A percentile compares a stretch with the other conserved stretches of the same genome.
These are phyloP conservation scores for Mucor velutinosus DNA, from an alignment of 371 early-diverging fungal species.

Conservation along the genomic window DNA sequence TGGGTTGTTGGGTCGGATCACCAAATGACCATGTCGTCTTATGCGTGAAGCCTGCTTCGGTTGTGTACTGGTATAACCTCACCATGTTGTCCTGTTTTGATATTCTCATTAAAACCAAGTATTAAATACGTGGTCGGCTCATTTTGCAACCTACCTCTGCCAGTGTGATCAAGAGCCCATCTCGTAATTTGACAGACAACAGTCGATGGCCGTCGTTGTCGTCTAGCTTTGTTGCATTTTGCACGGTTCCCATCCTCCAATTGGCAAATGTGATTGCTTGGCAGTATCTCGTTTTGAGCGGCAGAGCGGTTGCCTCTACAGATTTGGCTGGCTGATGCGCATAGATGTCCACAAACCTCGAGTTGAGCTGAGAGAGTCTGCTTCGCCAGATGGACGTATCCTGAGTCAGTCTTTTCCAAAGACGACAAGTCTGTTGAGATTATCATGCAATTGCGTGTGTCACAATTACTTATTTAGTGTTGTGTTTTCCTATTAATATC, in stretches of 20 bases:
- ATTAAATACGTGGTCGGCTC: not conserved
- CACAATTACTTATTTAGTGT: not conserved
- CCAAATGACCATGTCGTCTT: conserved; percentile 40
- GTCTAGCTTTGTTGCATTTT: conserved; percentile 31
- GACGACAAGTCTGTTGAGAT: conserved; percentile 34
- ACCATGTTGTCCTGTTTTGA: conserved; percentile 38
- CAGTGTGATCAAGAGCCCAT: conserved; percentile 35
- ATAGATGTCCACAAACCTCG: conserved; percentile 37
- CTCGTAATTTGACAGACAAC: conserved; percentile 39
- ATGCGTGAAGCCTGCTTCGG: conserved; percentile 27
- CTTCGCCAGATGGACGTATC: conserved; percentile 43
- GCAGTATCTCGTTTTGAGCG: conserved; percentile 45
- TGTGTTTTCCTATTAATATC: conserved; percentile 1
- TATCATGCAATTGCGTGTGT: not conserved
- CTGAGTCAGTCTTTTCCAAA: conserved; percentile 39
- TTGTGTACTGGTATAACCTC: conserved; percentile 33
- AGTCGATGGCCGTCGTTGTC: conserved; percentile 28
- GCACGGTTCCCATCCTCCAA: conserved; percentile 49
- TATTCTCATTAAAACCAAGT: not conserved
- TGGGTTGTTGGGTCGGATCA: conserved; percentile 16
- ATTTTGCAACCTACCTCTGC: conserved; percentile 32
- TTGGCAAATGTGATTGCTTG: conserved; percentile 40
- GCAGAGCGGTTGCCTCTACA: conserved; percentile 2
- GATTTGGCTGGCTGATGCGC: conserved; percentile 24
- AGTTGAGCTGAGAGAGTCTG: conserved; percentile 26